Conservation (phyloP, 75 land plant genomes). For the Pinus taeda region DNA sequence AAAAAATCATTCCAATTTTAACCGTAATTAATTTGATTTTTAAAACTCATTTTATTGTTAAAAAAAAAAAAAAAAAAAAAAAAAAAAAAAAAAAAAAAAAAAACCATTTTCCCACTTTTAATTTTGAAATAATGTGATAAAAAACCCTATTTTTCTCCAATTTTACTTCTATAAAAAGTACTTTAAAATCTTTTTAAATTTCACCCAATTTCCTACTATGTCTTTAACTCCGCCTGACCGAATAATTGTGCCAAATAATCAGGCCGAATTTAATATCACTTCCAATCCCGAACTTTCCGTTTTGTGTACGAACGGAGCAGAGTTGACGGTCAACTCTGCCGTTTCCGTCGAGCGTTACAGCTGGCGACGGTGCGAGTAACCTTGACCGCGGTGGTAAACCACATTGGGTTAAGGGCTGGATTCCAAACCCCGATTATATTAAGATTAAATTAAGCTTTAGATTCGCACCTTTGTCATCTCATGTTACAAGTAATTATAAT, state of each 20-base stretch:
- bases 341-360: background rate
- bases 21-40: too few relatives aligned
- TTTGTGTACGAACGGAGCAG: background rate
- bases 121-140: too few relatives aligned
- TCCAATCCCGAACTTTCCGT: background rate
- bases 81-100: too few relatives aligned
- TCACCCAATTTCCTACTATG: background rate
- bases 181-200: background rate
- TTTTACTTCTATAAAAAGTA: too few relatives aligned
- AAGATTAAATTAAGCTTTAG: background rate
- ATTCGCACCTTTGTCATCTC: background rate
- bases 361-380: background rate
- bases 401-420: slow-evolving; percentile 1
- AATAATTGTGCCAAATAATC: background rate
- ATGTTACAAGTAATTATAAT: background rate
- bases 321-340: slow-evolving; percentile 5
- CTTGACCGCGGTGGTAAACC: background rate
- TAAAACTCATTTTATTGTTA: too few relatives aligned
- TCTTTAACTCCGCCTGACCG: background rate
- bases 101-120: too few relatives aligned
- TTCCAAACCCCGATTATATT: background rate
- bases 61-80: too few relatives aligned
- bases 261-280: background rate
- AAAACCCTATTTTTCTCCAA: too few relatives aligned
- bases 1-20: too few relatives aligned